Base-by-base conservation (phyloP, 306 rosid genomes). In the Vigna hirtella region DNA sequence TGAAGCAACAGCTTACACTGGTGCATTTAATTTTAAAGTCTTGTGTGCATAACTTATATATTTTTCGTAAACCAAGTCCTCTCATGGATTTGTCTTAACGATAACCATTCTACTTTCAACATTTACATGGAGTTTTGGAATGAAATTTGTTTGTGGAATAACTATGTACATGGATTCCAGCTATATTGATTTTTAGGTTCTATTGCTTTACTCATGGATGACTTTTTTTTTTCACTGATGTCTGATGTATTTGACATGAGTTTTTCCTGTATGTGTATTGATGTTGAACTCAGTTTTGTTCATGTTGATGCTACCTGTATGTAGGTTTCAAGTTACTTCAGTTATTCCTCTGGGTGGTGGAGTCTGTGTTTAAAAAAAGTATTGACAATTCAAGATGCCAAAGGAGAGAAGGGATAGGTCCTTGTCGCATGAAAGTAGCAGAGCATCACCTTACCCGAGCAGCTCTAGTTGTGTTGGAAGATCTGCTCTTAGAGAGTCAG, bases 381-480 rank as follows among this genome's bases (percentile, higher is more conserved):
- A 64, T 70, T 47, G 62, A 86, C 50, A 30, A 66, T 67, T 57
- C 84, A 72, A 69, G 66, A 96, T 96, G 99, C 97, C 99, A 47
- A 96, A 91, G 86, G 98, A 93, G 84, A 93, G 94, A 86, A 93
- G 97, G 82, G 98, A 84, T 65, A 90, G 94, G 78, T 93, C 99
- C 1, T 79, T 89, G 79, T 90, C 98, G 45, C 87, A 53, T 73
- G 98, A 96, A 76, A 78, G 90, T 76, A 70, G 79, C 75, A 79
- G 98, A 85, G 83, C 91, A 80, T 93, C 97, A 70, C 96, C 94
- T 70, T 93, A 85, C 85, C 88, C 90, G 16, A 85, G 97, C 87
- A 87, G 97, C 88, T 91, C 94, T 50, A 93, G 94, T 70, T 76
- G 76, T 65, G 82, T 80, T 53, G 85, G 76, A 76, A 84, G 53